Evolutionary conservation across 768 basidiomycete genomes (phyloP), one percentile per base, ranked within the genome.

Genomic region (Leccinum variicolor): DNA sequence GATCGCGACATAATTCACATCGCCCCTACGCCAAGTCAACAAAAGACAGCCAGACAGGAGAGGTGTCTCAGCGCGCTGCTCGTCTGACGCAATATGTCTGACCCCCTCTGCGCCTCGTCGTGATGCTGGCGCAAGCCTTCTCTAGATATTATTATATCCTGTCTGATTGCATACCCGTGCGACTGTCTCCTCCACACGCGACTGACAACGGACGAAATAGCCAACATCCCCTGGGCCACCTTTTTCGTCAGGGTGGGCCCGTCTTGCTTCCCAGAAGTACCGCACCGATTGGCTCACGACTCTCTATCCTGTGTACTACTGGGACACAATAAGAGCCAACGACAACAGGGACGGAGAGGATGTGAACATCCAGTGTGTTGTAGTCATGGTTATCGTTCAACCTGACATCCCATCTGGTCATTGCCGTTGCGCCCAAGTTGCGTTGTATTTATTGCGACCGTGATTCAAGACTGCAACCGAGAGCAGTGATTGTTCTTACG

Each of bases 1-100:
- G 71, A 73, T 73, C 69, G 63, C 54, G 60, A 65, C 55, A 62
- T 55, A 52, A 55, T 50, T 58, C 36, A 47, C 54, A 54, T 33
- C 34, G n/a, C 55, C 54, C 59, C 56, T 60, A 28, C 26, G 29
- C 28, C 17, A 33, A 33, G 50, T 33, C 31, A 31, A 31, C 31
- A 31, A 31, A 29, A 31, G 47, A 50, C 49, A 31, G 28, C 47
- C 50, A 50, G 50, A 51, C 50, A 51, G 50, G 50, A 50, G 49
- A 13, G 15, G 21, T 15, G 36, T 36, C 39, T 41, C 39, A 36
- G 36, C 36, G 7, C 36, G n/a, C 19, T 19, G 19, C n/a, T 43
- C n/a, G 14, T 28, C 6, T 50, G 49, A 31, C 49, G 39, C 39
- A 33, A 50, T 14, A 19, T n/a, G n/a, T 31, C 29, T 31, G 29